Base-by-base conservation (phyloP, 2,329 filamentous ascomycete species). In the Alternaria metachromatica region DNA sequence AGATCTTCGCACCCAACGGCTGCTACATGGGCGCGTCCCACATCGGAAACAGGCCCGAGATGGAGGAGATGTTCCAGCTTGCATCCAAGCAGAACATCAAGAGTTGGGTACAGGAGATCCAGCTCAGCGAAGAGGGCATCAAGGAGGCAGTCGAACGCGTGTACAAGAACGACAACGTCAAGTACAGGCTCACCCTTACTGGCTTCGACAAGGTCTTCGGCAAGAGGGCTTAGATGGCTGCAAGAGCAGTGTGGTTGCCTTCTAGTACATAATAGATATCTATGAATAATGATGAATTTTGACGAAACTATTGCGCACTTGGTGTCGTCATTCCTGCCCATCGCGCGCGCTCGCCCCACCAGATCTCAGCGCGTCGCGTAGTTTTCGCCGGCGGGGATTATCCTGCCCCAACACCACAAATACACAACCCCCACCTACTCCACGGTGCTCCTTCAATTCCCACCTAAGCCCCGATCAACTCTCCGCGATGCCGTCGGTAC, bases 1-100 rank as follows among this genome's bases (percentile, higher is more conserved):
- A 94, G 84, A 88, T 88, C 76, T 90, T 97, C 74, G 85, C 92
- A 63, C 80, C 80, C 68, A 96, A 95, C 81, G 93, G 93, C 12
- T 84, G 81, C 78, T 85, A 80, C 75, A 81, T 86, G 66, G 84
- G 84, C 48, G 83, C 84, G 20, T 83, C 80, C 62, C 84, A 86
- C 74, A 85, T 86, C 64, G 83, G 83, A 20, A 84, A 83, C 77
- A 72, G 81, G 18, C 80, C 82, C 5, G 83, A 85, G 78, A 85
- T 85, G 83, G 72, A 82, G 60, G 82, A 82, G 66, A 85, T 86
- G 84, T 74, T 86, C 45, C 81, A 85, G 69, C 76, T 86, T 37
- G 84, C 84, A 3, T 78, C 77, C 30, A 84, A 85, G 77, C 81
- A 84, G 78, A 82, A 84, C 63, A 83, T 86, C 72, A 84, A 84